Percentiles rank a stretch among this genome's conserved stretches.
Evolutionary conservation across 176 grass and related monocot species (phyloP).

Genomic region (Eragrostis nindensis): DNA sequence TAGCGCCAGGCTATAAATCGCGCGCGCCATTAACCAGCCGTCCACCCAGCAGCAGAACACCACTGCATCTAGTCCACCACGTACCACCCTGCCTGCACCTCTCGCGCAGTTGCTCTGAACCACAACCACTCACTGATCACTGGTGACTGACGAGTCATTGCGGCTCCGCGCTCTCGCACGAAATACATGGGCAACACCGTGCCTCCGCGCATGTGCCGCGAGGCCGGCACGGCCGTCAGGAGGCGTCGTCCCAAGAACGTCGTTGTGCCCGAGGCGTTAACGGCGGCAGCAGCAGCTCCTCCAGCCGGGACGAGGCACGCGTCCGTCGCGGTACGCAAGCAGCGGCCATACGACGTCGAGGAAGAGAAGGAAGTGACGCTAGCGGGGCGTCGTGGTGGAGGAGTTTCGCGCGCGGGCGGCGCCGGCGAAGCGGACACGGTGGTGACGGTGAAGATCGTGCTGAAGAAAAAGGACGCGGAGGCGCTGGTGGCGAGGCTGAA

Average conservation of each 20-base stretch:
- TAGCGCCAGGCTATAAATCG: neutral
- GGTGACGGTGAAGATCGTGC: conserved; percentile 53
- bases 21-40: neutral
- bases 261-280: neutral
- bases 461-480: conserved; percentile 59
- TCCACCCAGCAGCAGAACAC: neutral
- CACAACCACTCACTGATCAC: conserved; percentile 18
- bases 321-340: neutral
- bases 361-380: neutral
- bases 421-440: neutral
- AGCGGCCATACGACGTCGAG: neutral
- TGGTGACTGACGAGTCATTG: too few species aligned
- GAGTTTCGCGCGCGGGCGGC: neutral
- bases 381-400: neutral
- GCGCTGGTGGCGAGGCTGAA: conserved; percentile 49
- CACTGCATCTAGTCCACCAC: neutral
- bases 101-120: too few species aligned
- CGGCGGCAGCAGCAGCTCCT: too few species aligned
- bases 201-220: conserved; percentile 15
- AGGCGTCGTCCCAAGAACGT: neutral
- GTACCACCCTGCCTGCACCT: neutral
- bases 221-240: neutral
- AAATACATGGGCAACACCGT: conserved; percentile 46
- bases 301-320: neutral
- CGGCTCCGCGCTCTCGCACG: neutral